These are phyloP conservation scores for Rhododendron williamsianum DNA, from an alignment of 148 eudicot genomes.

Conservation along the genomic window DNA sequence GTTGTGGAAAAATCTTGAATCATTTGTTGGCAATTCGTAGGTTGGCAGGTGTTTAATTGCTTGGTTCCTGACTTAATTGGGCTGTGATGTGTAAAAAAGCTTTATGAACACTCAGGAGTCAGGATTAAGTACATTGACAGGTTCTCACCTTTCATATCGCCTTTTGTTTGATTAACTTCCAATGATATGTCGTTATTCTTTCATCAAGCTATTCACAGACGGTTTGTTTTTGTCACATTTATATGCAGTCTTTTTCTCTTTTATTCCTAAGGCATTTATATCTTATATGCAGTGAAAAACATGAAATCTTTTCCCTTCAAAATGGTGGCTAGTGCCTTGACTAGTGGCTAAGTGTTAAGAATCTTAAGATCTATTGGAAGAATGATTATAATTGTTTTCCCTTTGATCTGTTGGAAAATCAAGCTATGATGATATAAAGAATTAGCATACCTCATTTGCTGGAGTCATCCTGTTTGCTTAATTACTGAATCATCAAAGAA, in stretches of 20 bases:
- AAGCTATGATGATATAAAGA: background rate
- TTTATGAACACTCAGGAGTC: background rate
- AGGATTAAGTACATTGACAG: background rate
- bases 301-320: too few relatives aligned
- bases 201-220: background rate
- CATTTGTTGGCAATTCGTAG: background rate
- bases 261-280: too few relatives aligned
- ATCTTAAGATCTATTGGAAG: background rate
- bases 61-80: background rate
- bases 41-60: background rate
- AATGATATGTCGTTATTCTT: too few relatives aligned
- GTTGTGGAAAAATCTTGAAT: background rate
- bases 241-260: background rate
- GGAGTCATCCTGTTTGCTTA: background rate
- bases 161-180: background rate
- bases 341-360: background rate
- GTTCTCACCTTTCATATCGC: background rate
- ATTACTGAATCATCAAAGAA: background rate
- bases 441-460: background rate
- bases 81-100: background rate
- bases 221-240: background rate
- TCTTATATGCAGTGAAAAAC: too few relatives aligned
- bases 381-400: background rate
- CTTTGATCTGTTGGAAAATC: background rate
- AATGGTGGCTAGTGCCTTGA: background rate